These are phyloP conservation scores for Moesziomyces sp. DNA, from an alignment of 1,284 basidiomycete genomes.

Conservation along the genomic window DNA sequence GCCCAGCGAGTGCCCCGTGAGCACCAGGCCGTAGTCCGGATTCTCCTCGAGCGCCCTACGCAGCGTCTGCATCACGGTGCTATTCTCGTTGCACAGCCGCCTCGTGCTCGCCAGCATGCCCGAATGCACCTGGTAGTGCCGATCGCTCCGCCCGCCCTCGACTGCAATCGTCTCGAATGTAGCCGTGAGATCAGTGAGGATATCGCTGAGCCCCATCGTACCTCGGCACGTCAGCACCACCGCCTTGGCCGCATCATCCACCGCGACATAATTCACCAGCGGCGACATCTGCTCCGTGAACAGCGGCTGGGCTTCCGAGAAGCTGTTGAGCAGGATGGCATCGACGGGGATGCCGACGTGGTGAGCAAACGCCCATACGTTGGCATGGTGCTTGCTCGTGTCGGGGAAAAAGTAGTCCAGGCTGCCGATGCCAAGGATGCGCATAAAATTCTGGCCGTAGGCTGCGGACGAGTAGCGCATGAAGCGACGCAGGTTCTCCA, in stretches of 20 bases:
- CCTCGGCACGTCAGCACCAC: slow-evolving; percentile 71
- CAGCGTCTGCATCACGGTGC: slow-evolving; percentile 70
- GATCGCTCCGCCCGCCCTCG: slow-evolving; percentile 68
- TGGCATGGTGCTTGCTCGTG: slow-evolving; percentile 70
- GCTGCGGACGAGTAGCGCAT: slow-evolving; percentile 69
- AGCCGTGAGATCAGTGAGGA: slow-evolving; percentile 72
- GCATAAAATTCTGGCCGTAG: slow-evolving; percentile 68
- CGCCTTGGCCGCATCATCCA: slow-evolving; percentile 70
- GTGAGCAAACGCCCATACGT: slow-evolving; percentile 68
- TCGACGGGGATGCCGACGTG: slow-evolving; percentile 71
- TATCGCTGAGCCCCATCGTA: slow-evolving; percentile 70
- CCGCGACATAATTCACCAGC: slow-evolving; percentile 70
- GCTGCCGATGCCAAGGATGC: slow-evolving; percentile 70
- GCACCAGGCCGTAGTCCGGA: slow-evolving; percentile 71
- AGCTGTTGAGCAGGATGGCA: slow-evolving; percentile 70
- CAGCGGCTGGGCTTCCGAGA: slow-evolving; percentile 64
- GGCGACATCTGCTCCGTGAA: slow-evolving; percentile 68
- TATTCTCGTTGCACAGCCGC: slow-evolving; percentile 67
- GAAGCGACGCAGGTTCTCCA: slow-evolving; percentile 71
- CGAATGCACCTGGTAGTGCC: slow-evolving; percentile 70
- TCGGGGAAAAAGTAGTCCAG: slow-evolving; percentile 70
- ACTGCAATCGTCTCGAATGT: slow-evolving; percentile 69
- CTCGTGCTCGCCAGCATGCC: slow-evolving; percentile 71
- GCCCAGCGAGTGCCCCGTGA: slow-evolving; percentile 71
- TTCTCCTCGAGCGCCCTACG: slow-evolving; percentile 68